Conservation (phyloP, 371 early-diverging fungal species). For the Mortierella polycephala region DNA sequence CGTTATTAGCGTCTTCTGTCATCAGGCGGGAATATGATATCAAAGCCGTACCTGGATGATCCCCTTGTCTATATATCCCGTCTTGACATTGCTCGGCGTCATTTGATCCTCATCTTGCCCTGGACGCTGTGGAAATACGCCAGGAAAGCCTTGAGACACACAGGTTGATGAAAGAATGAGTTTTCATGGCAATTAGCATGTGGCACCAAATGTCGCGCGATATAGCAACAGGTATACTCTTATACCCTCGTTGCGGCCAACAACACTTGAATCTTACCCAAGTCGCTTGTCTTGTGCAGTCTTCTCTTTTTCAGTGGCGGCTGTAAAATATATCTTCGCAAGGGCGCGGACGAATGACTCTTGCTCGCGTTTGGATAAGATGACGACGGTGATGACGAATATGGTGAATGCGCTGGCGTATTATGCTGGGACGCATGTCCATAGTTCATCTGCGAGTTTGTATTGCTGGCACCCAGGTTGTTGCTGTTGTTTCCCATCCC, state of each 20-base stretch:
- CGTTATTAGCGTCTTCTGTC: too few species aligned
- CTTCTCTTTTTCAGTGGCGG: constrained; percentile 59
- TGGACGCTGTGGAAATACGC: constrained; percentile 71
- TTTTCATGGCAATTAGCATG: background rate
- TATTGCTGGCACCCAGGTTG: constrained; percentile 12
- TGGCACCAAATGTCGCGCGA: background rate
- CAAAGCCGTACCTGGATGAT: constrained; percentile 57
- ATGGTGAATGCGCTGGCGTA: constrained; percentile 43
- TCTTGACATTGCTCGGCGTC: constrained; percentile 75
- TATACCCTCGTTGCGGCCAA: background rate
- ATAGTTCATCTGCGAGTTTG: constrained; percentile 17
- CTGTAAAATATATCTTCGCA: constrained; percentile 63
- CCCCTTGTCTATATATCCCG: constrained; percentile 70
- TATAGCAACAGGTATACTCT: background rate
- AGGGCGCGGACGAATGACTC: constrained; percentile 18
- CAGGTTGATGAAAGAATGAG: background rate
- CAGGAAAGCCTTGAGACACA: constrained; percentile 67
- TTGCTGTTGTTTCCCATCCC: constrained; percentile 23
- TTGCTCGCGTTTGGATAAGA: constrained; percentile 30
- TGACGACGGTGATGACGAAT: constrained; percentile 43
- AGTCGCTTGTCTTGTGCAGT: constrained; percentile 61
- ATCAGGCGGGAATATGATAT: constrained; percentile 8
- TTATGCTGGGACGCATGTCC: constrained; percentile 46
- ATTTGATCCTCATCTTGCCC: constrained; percentile 72
- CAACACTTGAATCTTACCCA: constrained; percentile 26